A percentile compares a stretch with the other conserved stretches of the same genome.
Evolutionary conservation across 441 rosid genomes (phyloP).

Genomic region (Pelargonium fulgidum): DNA sequence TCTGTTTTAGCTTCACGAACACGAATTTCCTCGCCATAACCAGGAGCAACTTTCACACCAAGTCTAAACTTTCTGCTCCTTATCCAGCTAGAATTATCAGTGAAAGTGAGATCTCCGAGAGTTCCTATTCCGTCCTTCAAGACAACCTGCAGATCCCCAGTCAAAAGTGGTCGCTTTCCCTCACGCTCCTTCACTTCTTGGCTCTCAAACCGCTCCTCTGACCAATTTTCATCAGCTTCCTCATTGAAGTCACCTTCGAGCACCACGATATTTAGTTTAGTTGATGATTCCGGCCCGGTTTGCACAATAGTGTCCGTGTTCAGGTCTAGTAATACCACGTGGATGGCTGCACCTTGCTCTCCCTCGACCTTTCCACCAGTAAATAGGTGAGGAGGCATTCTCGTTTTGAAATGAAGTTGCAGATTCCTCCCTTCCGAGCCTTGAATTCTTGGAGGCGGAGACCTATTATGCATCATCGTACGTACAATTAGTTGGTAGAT

Average conservation of each 20-base stretch:
- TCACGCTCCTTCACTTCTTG: conserved; percentile 94
- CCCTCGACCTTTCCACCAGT: conserved; percentile 99
- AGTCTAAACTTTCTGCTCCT: conserved; percentile 95
- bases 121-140: conserved; percentile 99
- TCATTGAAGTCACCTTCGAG: conserved; percentile 94
- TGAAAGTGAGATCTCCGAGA: conserved; percentile 79
- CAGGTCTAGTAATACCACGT: conserved; percentile 62
- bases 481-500: neutral
- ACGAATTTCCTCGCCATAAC: conserved; percentile 66
- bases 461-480: conserved; percentile 31
- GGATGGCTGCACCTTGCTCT: conserved; percentile 98
- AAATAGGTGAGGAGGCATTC: conserved; percentile 90
- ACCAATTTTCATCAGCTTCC: conserved; percentile 91
- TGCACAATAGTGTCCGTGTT: conserved; percentile 61
- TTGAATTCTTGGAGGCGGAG: conserved; percentile 82
- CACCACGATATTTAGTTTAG: conserved; percentile 74
- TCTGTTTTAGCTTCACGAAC: conserved; percentile 97
- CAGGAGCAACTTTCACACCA: conserved; percentile 71
- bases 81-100: conserved; percentile 99
- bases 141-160: conserved; percentile 76
- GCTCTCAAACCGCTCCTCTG: conserved; percentile 83
- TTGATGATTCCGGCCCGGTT: conserved; percentile 70
- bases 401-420: conserved; percentile 69
- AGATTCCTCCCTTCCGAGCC: conserved; percentile 76
- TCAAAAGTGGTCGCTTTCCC: conserved; percentile 91